Percentiles rank a stretch among this genome's conserved stretches.
phyloP scores from a whole-genome alignment of 1,139 yeast genomes.

The Meyerozyma guilliermondii region DNA sequence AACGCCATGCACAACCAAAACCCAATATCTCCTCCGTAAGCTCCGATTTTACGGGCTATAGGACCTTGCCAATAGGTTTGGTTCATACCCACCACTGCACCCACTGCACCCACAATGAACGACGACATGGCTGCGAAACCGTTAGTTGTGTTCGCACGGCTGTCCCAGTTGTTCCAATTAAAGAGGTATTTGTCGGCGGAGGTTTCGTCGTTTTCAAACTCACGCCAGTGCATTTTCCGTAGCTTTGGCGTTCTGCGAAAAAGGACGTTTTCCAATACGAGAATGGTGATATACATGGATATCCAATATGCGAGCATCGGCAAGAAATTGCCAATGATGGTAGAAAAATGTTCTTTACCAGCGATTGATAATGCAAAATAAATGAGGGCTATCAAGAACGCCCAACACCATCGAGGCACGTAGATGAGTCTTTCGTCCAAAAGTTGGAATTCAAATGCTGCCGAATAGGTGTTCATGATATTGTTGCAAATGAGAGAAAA shows the following conservation, averaged over 20 bases:
- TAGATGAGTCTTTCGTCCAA: conserved; percentile 15
- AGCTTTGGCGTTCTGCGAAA: conserved; percentile 12
- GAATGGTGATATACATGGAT: conserved; percentile 20
- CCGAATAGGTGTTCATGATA: conserved; percentile 27
- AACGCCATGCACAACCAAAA: conserved; percentile 11
- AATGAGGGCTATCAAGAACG: conserved; percentile 14
- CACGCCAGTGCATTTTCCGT: conserved; percentile 12
- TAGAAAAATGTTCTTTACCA: conserved; percentile 19
- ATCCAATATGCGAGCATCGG: conserved; percentile 29
- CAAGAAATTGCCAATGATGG: conserved; percentile 20
- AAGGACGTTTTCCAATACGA: conserved; percentile 20
- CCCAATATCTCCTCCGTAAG: conserved; percentile 11
- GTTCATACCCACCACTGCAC: conserved; percentile 30
- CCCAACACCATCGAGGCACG: conserved; percentile 25
- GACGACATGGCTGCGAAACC: conserved; percentile 20
- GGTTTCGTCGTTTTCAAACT: conserved; percentile 8
- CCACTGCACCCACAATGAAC: conserved; percentile 13
- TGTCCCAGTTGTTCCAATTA: conserved; percentile 17
- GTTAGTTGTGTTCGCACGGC: conserved; percentile 13
- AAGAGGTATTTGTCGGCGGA: conserved; percentile 6
- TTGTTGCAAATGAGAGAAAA: conserved; percentile 34
- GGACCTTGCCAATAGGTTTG: conserved; percentile 29
- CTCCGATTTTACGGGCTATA: conserved; percentile 21
- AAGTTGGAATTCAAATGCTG: conserved; percentile 22
- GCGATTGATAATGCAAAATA: conserved; percentile 19